A percentile compares a stretch with the other conserved stretches of the same genome.
Evolutionary conservation across 129 eudicot genomes (phyloP).

Genomic region (Tagetes erecta): DNA sequence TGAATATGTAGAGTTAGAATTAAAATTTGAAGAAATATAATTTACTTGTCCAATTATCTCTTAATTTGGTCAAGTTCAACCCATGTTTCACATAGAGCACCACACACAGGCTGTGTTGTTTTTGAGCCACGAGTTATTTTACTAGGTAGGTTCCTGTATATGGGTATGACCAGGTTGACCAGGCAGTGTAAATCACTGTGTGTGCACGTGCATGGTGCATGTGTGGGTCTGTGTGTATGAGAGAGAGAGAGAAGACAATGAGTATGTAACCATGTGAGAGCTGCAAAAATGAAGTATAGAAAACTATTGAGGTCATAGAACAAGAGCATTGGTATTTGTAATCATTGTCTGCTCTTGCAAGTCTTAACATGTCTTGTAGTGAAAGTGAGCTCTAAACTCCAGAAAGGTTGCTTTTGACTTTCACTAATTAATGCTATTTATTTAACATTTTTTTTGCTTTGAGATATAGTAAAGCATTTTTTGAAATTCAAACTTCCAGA

Average conservation of each 20-base stretch:
- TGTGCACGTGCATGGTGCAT: conserved; percentile 29
- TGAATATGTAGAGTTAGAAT: not conserved
- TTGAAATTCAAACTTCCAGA: conserved; percentile 23
- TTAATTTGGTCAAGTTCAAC: conserved; percentile 22
- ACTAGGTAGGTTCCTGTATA: conserved; percentile 46
- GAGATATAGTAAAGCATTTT: conserved; percentile 32
- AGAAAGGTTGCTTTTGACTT: conserved; percentile 45
- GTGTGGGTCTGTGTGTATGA: conserved; percentile 25
- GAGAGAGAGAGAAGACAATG: conserved; percentile 27
- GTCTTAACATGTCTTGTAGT: conserved; percentile 35
- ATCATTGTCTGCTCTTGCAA: conserved; percentile 39
- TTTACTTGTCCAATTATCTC: not conserved
- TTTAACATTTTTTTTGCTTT: conserved; percentile 14
- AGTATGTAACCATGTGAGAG: conserved; percentile 31
- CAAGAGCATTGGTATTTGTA: conserved; percentile 38
- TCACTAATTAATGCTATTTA: conserved; percentile 16
- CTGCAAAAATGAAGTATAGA: conserved; percentile 16
- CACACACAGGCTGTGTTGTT: conserved; percentile 39
- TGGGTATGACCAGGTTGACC: conserved; percentile 31
- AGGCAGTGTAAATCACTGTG: conserved; percentile 23
- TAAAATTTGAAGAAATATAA: not conserved
- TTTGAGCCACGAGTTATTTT: conserved; percentile 65
- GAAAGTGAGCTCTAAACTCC: conserved; percentile 45
- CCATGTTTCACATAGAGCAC: conserved; percentile 45
- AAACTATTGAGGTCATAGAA: conserved; percentile 36